Conservation (phyloP, 495 filamentous ascomycete species). For the Glonium stellatum region DNA sequence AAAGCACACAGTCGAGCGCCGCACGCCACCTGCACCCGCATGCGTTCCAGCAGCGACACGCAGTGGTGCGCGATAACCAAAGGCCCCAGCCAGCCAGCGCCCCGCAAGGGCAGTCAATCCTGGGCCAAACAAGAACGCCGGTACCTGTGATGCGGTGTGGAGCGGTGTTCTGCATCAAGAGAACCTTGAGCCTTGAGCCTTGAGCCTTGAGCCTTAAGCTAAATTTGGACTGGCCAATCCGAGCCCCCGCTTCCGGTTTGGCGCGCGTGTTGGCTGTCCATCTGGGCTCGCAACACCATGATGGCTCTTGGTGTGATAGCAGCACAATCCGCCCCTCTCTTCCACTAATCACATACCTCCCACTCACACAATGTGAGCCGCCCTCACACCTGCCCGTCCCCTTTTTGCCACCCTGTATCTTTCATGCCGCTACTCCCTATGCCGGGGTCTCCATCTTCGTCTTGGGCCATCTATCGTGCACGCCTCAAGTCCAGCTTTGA, state of each 20-base stretch:
- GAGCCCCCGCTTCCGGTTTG: neutral
- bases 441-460: slow-evolving; percentile 66
- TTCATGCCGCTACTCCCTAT: slow-evolving; percentile 50
- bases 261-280: neutral
- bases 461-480: slow-evolving; percentile 62
- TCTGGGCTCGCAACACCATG: neutral
- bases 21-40: no score
- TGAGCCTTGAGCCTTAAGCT: no score
- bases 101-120: neutral
- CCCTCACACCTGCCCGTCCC: neutral
- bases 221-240: slow-evolving; percentile 3
- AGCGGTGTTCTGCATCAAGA: neutral
- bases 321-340: neutral
- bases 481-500: slow-evolving; percentile 57
- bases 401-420: neutral
- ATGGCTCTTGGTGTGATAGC: neutral
- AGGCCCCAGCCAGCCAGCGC: neutral
- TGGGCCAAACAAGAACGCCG: neutral
- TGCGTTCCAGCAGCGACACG: no score
- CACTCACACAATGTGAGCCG: neutral
- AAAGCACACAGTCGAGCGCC: no score
- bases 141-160: neutral
- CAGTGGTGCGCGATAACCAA: no score
- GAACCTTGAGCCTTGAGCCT: neutral
- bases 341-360: neutral